A percentile compares a stretch with the other conserved stretches of the same genome.
phyloP scores from a whole-genome alignment of 73 alveolate species.

The Paramecium primaurelia region DNA sequence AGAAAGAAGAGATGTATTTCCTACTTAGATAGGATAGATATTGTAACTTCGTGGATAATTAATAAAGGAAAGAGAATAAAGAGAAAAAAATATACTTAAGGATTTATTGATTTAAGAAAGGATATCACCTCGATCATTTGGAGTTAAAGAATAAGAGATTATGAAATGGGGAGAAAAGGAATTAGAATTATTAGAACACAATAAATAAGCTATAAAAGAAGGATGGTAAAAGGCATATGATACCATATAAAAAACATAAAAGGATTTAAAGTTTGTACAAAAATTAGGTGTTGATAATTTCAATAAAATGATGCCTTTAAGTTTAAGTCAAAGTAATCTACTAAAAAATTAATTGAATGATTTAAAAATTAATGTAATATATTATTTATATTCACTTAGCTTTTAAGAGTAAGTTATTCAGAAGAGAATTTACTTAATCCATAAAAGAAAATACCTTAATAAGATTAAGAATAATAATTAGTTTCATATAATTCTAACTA shows the following conservation, averaged over 20 bases:
- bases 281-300: constrained; percentile 17
- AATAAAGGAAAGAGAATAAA: constrained; percentile 24
- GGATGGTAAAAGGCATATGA: constrained; percentile 42
- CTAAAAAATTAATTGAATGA: neutral
- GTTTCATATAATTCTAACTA: neutral
- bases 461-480: neutral
- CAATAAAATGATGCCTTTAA: neutral
- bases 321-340: constrained; percentile 24
- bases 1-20: neutral
- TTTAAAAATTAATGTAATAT: neutral
- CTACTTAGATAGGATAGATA: neutral
- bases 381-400: neutral
- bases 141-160: neutral
- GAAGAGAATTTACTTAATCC: constrained; percentile 13
- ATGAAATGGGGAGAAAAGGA: neutral
- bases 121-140: constrained; percentile 29
- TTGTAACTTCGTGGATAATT: neutral
- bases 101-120: neutral
- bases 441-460: neutral
- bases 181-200: neutral
- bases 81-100: neutral
- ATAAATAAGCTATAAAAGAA: constrained; percentile 2
- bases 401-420: neutral
- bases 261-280: neutral
- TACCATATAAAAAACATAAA: constrained; percentile 5